These are phyloP conservation scores for Dendrostoma leiphaemia DNA, from an alignment of 2,329 filamentous ascomycete species.

Conservation along the genomic window DNA sequence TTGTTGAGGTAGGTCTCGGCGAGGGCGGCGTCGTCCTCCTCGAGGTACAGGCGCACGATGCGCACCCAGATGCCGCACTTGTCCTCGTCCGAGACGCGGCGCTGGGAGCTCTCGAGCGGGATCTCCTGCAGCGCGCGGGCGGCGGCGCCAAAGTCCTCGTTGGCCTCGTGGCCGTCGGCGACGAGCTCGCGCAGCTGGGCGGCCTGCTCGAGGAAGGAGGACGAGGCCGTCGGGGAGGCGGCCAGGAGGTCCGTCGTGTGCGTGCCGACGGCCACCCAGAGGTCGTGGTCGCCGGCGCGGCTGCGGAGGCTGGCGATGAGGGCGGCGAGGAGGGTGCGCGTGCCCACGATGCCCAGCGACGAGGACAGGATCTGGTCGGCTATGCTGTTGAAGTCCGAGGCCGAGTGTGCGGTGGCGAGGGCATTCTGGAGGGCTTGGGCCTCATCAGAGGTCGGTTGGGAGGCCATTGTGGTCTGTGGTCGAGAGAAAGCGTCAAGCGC, in stretches of 20 bases:
- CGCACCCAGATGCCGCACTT: constrained; percentile 87
- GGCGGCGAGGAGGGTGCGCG: constrained; percentile 65
- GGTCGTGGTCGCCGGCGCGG: constrained; percentile 58
- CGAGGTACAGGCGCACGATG: constrained; percentile 90
- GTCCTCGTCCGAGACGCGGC: constrained; percentile 76
- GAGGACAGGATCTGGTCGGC: constrained; percentile 66
- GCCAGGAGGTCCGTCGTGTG: constrained; percentile 67
- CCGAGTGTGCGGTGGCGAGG: constrained; percentile 14
- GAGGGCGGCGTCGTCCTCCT: constrained; percentile 84
- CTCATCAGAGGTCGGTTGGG: constrained; percentile 15
- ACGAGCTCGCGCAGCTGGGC: constrained; percentile 76
- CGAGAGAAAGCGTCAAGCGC: too few relatives aligned
- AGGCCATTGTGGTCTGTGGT: constrained; percentile 6
- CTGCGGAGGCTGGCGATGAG: constrained; percentile 64
- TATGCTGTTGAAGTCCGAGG: constrained; percentile 64
- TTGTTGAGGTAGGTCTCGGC: constrained; percentile 91
- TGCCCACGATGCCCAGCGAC: constrained; percentile 71
- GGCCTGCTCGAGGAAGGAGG: constrained; percentile 80
- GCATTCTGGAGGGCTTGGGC: constrained; percentile 9
- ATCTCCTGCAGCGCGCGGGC: constrained; percentile 80
- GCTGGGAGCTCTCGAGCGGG: constrained; percentile 84
- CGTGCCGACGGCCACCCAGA: constrained; percentile 73
- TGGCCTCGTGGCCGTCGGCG: constrained; percentile 77
- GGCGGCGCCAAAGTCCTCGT: constrained; percentile 77
- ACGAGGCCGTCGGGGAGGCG: constrained; percentile 53